Evolutionary conservation across 345 rosid genomes (phyloP), one percentile per base, ranked within the genome.

Genomic region (Trapa bicornis): DNA sequence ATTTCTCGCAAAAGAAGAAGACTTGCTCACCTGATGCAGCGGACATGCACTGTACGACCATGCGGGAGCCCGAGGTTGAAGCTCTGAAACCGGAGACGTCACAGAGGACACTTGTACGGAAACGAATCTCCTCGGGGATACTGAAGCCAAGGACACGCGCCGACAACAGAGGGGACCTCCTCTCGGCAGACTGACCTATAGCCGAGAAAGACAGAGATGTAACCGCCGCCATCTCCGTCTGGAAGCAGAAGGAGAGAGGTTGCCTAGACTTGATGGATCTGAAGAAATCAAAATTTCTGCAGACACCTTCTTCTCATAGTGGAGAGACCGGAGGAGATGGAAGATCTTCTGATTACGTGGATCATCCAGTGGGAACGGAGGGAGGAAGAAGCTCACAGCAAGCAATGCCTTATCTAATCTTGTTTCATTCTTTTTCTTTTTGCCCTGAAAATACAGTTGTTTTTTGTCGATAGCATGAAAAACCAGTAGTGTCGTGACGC

Each of bases 201-300:
- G 94, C 86, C 50, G 94, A 71, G 68, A 88, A 86, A n/a, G 92
- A 89, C 38, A 89, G 74, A 14, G 89, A 86, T 76, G 85, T 80
- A 29, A 93, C 80, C 68, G 96, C 96, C 90, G 86, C 86, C 75
- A 41, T 36, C 37, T 52, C 32, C 38, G 47, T 53, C 6, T 11
- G 3, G 42, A 65, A 42, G 32, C 37, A 56, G 47, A 57, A 38
- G 71, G 42, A 42, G 47, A 57, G 15, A 42, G 42, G 48, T n/a
- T 12, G 33, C 17, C 47, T 33, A 52, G 29, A 15, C 8, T 33
- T 64, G 41, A 69, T 35, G 8, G 62, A 37, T 29, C 35, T 22
- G 45, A 67, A 64, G 53, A 56, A 33, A 58, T 66, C 67, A 71
- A 0, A 6, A 45, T 41, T 39, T 39, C 17, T 13, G 61, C 52